Conservation (phyloP, 2,329 filamentous ascomycete species). For the Septoria linicola region DNA sequence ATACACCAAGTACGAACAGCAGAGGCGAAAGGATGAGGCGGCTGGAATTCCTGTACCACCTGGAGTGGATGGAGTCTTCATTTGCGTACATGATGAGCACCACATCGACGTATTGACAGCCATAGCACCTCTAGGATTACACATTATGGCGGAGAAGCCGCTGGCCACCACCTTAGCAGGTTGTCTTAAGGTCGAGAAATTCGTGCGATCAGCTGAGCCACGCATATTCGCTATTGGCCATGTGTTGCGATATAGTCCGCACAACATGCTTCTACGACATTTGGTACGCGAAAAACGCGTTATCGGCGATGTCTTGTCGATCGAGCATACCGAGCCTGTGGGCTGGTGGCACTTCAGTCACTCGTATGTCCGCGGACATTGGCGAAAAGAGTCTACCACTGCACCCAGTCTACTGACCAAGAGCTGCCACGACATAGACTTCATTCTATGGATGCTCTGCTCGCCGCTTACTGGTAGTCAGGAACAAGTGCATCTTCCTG, state of each 20-base stretch:
- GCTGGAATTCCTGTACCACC: conserved; percentile 45
- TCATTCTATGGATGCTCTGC: conserved; percentile 86
- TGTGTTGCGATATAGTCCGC: conserved; percentile 87
- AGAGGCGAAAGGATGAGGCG: conserved; percentile 56
- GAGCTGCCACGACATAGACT: conserved; percentile 93
- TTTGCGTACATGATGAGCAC: conserved; percentile 82
- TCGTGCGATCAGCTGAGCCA: conserved; percentile 29
- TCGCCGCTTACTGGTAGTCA: conserved; percentile 56
- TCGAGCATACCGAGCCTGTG: conserved; percentile 91
- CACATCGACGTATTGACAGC: conserved; percentile 78
- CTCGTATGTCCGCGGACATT: conserved; percentile 89
- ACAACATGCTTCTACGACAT: conserved; percentile 81
- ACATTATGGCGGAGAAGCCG: conserved; percentile 95
- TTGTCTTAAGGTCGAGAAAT: conserved; percentile 65
- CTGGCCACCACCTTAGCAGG: conserved; percentile 75
- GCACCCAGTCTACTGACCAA: conserved; percentile 87
- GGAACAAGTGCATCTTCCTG: conserved; percentile 63
- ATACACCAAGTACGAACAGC: conserved; percentile 70
- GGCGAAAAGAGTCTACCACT: conserved; percentile 76
- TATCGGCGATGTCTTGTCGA: conserved; percentile 79
- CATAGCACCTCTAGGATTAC: conserved; percentile 66
- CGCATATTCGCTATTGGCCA: conserved; percentile 86
- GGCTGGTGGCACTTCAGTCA: conserved; percentile 96
- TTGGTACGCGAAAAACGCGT: conserved; percentile 71
- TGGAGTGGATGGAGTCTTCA: conserved; percentile 59